A percentile compares a stretch with the other conserved stretches of the same genome.
phyloP scores from a whole-genome alignment of 768 basidiomycete species.

The Coprinellus micaceus region DNA sequence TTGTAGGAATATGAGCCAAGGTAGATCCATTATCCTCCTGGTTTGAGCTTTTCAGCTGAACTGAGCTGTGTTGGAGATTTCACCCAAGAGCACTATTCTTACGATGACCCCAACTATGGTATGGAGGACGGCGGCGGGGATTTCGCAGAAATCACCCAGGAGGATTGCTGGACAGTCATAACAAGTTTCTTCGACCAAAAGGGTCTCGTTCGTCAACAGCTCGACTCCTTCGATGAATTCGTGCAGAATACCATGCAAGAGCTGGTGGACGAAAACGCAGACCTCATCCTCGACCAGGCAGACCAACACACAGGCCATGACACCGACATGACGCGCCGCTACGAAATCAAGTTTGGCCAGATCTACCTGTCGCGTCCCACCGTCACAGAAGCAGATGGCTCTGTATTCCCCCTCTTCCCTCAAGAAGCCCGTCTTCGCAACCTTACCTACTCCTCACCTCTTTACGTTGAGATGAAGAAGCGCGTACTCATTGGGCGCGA shows the following conservation, averaged over 20 bases:
- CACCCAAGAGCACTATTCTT: constrained; percentile 50
- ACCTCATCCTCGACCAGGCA: constrained; percentile 93
- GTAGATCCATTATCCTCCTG: constrained; percentile 31
- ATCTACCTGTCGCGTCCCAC: constrained; percentile 95
- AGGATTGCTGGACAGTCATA: constrained; percentile 95
- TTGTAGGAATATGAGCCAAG: constrained; percentile 45
- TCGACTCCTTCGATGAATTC: constrained; percentile 98
- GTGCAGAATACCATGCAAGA: constrained; percentile 99
- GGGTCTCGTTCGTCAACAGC: constrained; percentile 95
- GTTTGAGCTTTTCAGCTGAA: constrained; percentile 27
- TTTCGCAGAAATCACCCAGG: constrained; percentile 62
- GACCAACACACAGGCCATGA: constrained; percentile 93
- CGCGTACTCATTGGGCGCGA: constrained; percentile 75
- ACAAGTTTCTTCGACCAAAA: constrained; percentile 96
- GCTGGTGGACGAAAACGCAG: constrained; percentile 93
- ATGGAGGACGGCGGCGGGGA: constrained; percentile 61
- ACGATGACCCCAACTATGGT: constrained; percentile 58
- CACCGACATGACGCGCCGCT: constrained; percentile 78
- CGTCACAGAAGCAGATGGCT: constrained; percentile 93
- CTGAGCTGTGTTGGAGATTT: constrained; percentile 37
- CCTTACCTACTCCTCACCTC: constrained; percentile 91
- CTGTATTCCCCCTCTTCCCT: constrained; percentile 89
- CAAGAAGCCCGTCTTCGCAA: constrained; percentile 95
- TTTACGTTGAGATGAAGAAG: constrained; percentile 96
- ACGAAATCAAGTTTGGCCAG: constrained; percentile 96